Conservation (phyloP, 495 filamentous ascomycete genomes). For the Talaromyces liani region DNA sequence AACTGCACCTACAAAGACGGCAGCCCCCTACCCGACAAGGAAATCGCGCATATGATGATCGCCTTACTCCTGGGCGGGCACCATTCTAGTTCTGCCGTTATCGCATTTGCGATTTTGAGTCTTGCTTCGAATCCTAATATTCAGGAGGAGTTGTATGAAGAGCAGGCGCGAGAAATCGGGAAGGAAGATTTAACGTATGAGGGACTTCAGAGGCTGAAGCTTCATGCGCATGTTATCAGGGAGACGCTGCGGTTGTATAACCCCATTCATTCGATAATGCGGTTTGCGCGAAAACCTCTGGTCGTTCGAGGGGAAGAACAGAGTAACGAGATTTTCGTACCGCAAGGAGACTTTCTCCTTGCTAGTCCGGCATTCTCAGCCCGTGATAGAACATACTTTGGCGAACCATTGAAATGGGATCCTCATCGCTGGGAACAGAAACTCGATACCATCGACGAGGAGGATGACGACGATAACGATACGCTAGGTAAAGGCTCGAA, state of each 20-base stretch:
- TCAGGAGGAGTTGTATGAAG: slow-evolving; percentile 50
- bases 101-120: slow-evolving; percentile 53
- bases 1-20: slow-evolving; percentile 54
- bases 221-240: slow-evolving; percentile 36
- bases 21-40: slow-evolving; percentile 49
- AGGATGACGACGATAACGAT: background rate
- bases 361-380: slow-evolving; percentile 44
- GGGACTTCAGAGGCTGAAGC: slow-evolving; percentile 38
- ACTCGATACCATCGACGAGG: background rate
- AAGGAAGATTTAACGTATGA: slow-evolving; percentile 30
- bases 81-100: slow-evolving; percentile 52
- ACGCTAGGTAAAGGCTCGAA: slow-evolving; percentile 35
- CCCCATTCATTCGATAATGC: slow-evolving; percentile 41
- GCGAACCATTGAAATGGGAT: slow-evolving; percentile 39
- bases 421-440: slow-evolving; percentile 46
- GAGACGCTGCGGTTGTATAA: slow-evolving; percentile 46
- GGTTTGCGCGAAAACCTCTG: slow-evolving; percentile 26
- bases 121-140: slow-evolving; percentile 50
- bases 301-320: background rate
- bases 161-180: slow-evolving; percentile 31
- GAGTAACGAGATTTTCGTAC: slow-evolving; percentile 8
- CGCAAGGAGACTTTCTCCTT: slow-evolving; percentile 40
- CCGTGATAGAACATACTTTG: slow-evolving; percentile 35
- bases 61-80: slow-evolving; percentile 60
- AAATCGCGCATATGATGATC: slow-evolving; percentile 64